Evolutionary conservation across 2,329 filamentous ascomycete genomes (phyloP).

Genomic region (Epichloe glyceriae): DNA sequence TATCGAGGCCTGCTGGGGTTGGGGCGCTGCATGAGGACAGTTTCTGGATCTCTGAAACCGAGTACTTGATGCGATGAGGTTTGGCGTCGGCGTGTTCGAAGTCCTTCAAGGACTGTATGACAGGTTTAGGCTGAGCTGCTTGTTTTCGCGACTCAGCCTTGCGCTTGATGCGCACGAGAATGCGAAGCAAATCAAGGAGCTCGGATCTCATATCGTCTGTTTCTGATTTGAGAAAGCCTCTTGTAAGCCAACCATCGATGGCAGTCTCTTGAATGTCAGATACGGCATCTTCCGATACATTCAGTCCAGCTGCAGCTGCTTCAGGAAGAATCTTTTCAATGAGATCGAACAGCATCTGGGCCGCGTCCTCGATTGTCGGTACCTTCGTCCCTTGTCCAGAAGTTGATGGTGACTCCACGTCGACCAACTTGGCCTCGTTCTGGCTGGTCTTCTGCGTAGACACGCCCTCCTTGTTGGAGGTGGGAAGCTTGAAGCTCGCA

Average conservation of each 20-base stretch:
- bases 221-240: slow-evolving; percentile 13
- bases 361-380: slow-evolving; percentile 6
- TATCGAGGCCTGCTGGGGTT: not conserved
- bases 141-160: slow-evolving; percentile 10
- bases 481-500: not conserved
- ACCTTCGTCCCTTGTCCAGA: not conserved
- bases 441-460: not conserved
- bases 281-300: slow-evolving; percentile 5
- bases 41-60: not conserved
- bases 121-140: not conserved
- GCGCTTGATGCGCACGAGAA: slow-evolving; percentile 12
- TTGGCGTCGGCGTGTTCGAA: not conserved
- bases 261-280: slow-evolving; percentile 15
- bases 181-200: slow-evolving; percentile 11
- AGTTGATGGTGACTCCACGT: slow-evolving; percentile 1
- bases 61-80: slow-evolving; percentile 1
- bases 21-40: not conserved
- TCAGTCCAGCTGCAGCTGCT: slow-evolving; percentile 5
- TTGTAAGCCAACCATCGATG: slow-evolving; percentile 13
- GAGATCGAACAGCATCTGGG: slow-evolving; percentile 8
- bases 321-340: slow-evolving; percentile 9
- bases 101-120: not conserved
- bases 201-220: slow-evolving; percentile 12
- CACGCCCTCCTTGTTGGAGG: not conserved
- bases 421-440: not conserved